A percentile compares a stretch with the other conserved stretches of the same genome.
Conservation (phyloP, 495 filamentous ascomycete genomes). For the Halenospora varia region DNA sequence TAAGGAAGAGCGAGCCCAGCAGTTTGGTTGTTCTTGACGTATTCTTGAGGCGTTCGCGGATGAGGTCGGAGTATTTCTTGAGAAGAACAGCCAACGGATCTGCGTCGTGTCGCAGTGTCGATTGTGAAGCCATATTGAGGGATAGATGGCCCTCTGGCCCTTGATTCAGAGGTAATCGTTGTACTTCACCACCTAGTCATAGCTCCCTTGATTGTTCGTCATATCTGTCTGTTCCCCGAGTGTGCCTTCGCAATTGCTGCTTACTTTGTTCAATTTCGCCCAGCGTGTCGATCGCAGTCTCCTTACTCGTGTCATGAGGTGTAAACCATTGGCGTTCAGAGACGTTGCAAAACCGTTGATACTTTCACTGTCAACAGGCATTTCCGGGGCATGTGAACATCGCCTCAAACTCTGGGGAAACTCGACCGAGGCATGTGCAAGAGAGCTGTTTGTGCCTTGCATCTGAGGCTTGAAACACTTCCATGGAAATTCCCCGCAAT, state of each 20-base stretch:
- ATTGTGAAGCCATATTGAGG: slow-evolving; percentile 73
- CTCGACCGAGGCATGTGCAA: background rate
- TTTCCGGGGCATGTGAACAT: background rate
- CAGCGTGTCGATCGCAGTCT: background rate
- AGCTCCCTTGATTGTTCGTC: background rate
- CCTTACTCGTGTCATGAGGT: background rate
- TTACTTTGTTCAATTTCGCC: background rate
- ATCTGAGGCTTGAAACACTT: background rate
- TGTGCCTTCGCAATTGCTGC: too few relatives aligned
- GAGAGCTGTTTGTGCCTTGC: background rate
- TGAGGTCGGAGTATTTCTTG: slow-evolving; percentile 57
- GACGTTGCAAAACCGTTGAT: background rate
- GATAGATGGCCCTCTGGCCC: background rate
- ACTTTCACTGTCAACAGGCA: background rate
- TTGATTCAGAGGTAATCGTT: background rate
- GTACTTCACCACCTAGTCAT: background rate
- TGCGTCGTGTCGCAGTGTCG: slow-evolving; percentile 66
- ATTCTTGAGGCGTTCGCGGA: slow-evolving; percentile 54
- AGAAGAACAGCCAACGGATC: slow-evolving; percentile 68
- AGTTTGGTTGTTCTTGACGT: slow-evolving; percentile 68
- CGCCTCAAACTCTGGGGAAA: too few relatives aligned
- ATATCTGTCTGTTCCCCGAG: background rate
- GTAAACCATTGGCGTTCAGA: background rate
- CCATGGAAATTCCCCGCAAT: too few relatives aligned
- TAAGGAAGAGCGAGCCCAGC: slow-evolving; percentile 67